Percentiles rank a stretch among this genome's conserved stretches.
phyloP scores from a whole-genome alignment of 495 filamentous ascomycete species.

The Tirmania nivea region DNA sequence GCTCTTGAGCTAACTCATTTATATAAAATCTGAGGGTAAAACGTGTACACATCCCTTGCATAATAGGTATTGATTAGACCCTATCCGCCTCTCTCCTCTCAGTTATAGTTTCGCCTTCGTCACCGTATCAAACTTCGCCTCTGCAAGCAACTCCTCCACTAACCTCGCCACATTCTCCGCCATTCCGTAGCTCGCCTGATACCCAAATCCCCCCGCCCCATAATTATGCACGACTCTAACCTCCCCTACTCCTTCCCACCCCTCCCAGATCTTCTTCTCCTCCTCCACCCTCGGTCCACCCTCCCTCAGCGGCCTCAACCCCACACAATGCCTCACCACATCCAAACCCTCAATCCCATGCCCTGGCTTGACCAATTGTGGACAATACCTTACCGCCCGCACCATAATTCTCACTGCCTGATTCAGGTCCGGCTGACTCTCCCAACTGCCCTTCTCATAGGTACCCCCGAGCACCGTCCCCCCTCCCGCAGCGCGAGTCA shows the following conservation, averaged over 20 bases:
- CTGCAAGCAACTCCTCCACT: slow-evolving; percentile 34
- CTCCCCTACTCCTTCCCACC: slow-evolving; percentile 22
- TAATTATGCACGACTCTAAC: slow-evolving; percentile 82
- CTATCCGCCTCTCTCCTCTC: no score
- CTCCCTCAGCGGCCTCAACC: slow-evolving; percentile 53
- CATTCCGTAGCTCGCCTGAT: slow-evolving; percentile 68
- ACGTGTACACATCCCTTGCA: no score
- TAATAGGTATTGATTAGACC: no score
- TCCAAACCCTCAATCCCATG: slow-evolving; percentile 58
- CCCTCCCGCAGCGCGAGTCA: slow-evolving; percentile 64
- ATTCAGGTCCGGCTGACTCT: slow-evolving; percentile 58
- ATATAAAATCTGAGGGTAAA: no score
- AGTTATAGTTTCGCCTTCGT: no score
- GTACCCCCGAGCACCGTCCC: slow-evolving; percentile 72
- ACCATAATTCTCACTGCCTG: slow-evolving; percentile 76
- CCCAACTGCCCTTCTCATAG: slow-evolving; percentile 68
- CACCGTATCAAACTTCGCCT: background rate
- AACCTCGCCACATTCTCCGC: slow-evolving; percentile 44
- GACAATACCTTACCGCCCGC: slow-evolving; percentile 47
- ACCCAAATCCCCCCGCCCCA: slow-evolving; percentile 79
- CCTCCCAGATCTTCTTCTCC: slow-evolving; percentile 32
- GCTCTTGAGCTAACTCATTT: no score
- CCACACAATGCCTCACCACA: slow-evolving; percentile 78
- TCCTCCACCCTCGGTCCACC: slow-evolving; percentile 66
- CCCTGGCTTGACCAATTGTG: slow-evolving; percentile 44